A percentile compares a stretch with the other conserved stretches of the same genome.
Conservation (phyloP, 805 yeast species). For the Novakomyces olei region DNA sequence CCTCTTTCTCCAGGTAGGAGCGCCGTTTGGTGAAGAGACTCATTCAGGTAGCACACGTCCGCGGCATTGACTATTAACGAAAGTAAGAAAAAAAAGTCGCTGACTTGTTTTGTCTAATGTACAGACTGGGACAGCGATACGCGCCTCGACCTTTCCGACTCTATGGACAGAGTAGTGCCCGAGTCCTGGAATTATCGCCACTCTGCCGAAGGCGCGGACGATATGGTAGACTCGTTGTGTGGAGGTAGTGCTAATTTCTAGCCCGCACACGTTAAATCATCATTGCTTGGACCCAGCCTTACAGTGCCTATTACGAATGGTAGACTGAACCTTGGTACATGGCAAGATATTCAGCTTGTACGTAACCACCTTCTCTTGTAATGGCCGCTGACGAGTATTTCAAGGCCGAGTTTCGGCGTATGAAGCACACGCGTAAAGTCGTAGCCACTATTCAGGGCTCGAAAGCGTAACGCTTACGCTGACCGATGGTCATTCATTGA, state of each 20-base stretch:
- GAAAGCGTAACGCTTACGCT: no score
- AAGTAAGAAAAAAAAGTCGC: no score
- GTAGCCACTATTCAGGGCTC: slow-evolving; percentile 58
- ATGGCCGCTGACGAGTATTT: no score
- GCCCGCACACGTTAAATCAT: slow-evolving; percentile 56
- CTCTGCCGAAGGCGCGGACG: slow-evolving; percentile 57
- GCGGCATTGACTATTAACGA: slow-evolving; percentile 60
- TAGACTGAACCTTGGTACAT: slow-evolving; percentile 46
- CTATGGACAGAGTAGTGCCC: slow-evolving; percentile 45
- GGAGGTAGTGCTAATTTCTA: no score
- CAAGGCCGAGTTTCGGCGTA: slow-evolving; percentile 51
- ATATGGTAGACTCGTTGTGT: no score
- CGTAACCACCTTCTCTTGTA: no score
- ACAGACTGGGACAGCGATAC: slow-evolving; percentile 68
- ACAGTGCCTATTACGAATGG: slow-evolving; percentile 54
- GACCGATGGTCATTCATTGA: no score
- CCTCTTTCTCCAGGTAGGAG: slow-evolving; percentile 41
- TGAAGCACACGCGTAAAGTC: slow-evolving; percentile 38
- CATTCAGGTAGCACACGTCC: slow-evolving; percentile 67
- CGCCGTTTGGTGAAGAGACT: no score
- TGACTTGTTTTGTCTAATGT: no score
- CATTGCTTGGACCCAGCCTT: slow-evolving; percentile 39
- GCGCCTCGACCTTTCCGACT: slow-evolving; percentile 40
- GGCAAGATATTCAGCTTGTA: slow-evolving; percentile 71
- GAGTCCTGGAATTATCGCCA: slow-evolving; percentile 37